Evolutionary conservation across 2,329 filamentous ascomycete genomes (phyloP).

Genomic region (Aspergillus ibericus): DNA sequence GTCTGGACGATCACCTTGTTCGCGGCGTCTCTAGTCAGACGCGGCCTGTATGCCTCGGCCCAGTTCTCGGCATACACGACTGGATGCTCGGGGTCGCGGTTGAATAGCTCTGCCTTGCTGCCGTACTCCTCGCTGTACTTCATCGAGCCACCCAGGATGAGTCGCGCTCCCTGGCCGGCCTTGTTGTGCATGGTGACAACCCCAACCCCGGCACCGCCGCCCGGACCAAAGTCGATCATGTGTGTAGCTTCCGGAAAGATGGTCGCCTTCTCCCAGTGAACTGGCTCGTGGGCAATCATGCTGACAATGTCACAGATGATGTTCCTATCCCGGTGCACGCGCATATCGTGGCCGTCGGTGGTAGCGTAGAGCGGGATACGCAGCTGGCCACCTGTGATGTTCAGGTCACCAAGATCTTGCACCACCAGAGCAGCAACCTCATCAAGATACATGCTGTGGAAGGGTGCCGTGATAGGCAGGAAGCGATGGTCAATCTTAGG

Average conservation of each 20-base stretch:
- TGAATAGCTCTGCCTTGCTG: neutral
- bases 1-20: neutral
- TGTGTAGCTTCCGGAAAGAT: constrained; percentile 30
- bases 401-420: constrained; percentile 12
- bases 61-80: neutral
- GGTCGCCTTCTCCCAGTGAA: constrained; percentile 68
- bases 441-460: constrained; percentile 37
- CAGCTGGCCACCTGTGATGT: constrained; percentile 26
- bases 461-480: constrained; percentile 42
- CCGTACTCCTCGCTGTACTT: neutral
- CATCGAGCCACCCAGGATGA: constrained; percentile 21
- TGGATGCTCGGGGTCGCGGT: neutral
- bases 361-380: constrained; percentile 4
- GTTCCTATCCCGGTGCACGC: neutral
- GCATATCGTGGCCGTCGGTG: neutral
- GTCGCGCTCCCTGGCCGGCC: constrained; percentile 32
- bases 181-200: constrained; percentile 29
- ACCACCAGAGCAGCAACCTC: constrained; percentile 19
- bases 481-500: constrained; percentile 28
- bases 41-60: neutral
- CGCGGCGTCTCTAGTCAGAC: neutral
- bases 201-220: constrained; percentile 29
- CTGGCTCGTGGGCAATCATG: constrained; percentile 1
- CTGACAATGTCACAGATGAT: constrained; percentile 2
- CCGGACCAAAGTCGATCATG: constrained; percentile 37